phyloP scores from a whole-genome alignment of 2,329 filamentous ascomycete species.

The Bimuria novae-zelandiae region DNA sequence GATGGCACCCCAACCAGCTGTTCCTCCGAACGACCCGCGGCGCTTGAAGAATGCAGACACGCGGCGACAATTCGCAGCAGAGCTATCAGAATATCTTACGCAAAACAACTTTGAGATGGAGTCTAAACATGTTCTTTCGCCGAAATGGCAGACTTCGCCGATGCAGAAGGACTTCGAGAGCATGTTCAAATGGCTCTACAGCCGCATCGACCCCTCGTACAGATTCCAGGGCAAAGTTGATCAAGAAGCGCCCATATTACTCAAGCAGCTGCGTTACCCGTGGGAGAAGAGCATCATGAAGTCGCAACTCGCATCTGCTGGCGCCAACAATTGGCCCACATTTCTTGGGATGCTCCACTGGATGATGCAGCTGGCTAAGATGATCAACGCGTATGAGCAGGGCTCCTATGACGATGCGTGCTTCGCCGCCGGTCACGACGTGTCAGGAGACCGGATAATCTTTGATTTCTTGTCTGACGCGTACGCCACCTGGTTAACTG shows the following conservation, averaged over 20 bases:
- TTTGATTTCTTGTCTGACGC: constrained; percentile 89
- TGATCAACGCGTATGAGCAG: constrained; percentile 81
- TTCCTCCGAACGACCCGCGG: constrained; percentile 83
- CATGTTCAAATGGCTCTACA: constrained; percentile 98
- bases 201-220: constrained; percentile 91
- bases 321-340: constrained; percentile 94
- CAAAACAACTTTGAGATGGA: constrained; percentile 97
- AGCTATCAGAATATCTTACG: constrained; percentile 88
- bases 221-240: constrained; percentile 94
- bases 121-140: constrained; percentile 91
- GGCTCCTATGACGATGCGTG: constrained; percentile 90
- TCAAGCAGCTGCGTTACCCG: constrained; percentile 93
- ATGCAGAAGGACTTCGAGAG: constrained; percentile 98
- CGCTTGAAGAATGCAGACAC: constrained; percentile 81
- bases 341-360: constrained; percentile 94
- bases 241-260: constrained; percentile 86
- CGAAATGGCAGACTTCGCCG: constrained; percentile 88
- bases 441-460: constrained; percentile 88
- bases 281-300: constrained; percentile 97
- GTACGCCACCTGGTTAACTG: constrained; percentile 91
- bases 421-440: constrained; percentile 83
- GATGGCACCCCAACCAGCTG: constrained; percentile 78
- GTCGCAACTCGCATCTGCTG: constrained; percentile 91
- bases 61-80: constrained; percentile 81
- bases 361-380: constrained; percentile 97